Evolutionary conservation across 176 grass and related monocot species (phyloP).

Genomic region (Ampelocalamus luodianensis): DNA sequence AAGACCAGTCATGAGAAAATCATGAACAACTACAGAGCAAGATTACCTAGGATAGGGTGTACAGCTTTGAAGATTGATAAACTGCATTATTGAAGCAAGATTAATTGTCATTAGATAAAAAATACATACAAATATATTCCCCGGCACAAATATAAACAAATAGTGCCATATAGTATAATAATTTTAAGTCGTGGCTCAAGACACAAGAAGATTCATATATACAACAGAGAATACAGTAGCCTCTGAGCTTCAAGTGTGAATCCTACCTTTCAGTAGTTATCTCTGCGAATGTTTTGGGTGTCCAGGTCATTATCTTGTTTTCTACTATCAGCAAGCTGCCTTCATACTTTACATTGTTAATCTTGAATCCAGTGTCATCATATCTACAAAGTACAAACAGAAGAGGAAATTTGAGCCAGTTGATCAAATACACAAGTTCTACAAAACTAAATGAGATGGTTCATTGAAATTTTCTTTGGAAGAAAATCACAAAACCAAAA

Average conservation of each 20-base stretch:
- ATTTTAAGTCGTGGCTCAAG: not conserved
- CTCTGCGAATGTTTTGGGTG: constrained; percentile 77
- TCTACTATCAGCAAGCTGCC: constrained; percentile 91
- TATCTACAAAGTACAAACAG: constrained; percentile 56
- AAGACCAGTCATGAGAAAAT: not conserved
- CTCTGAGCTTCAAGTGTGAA: constrained; percentile 33
- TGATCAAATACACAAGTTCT: constrained; percentile 10
- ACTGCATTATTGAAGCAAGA: constrained; percentile 60
- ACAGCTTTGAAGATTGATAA: constrained; percentile 91
- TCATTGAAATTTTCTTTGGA: not conserved
- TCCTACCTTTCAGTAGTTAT: constrained; percentile 87
- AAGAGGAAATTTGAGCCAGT: constrained; percentile 9
- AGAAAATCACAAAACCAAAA: not conserved
- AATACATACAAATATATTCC: constrained; percentile 11
- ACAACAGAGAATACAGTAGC: constrained; percentile 6
- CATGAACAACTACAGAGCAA: constrained; percentile 13
- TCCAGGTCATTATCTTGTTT: constrained; percentile 91
- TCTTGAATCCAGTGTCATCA: constrained; percentile 83
- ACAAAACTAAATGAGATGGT: not conserved
- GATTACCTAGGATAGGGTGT: constrained; percentile 91
- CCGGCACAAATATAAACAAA: constrained; percentile 11
- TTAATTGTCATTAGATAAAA: constrained; percentile 32
- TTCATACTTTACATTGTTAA: constrained; percentile 81
- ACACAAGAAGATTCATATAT: constrained; percentile 12
- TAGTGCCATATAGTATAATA: not conserved